Conservation (phyloP, 139 green algal species). For the Chlorella sorokiniana region DNA sequence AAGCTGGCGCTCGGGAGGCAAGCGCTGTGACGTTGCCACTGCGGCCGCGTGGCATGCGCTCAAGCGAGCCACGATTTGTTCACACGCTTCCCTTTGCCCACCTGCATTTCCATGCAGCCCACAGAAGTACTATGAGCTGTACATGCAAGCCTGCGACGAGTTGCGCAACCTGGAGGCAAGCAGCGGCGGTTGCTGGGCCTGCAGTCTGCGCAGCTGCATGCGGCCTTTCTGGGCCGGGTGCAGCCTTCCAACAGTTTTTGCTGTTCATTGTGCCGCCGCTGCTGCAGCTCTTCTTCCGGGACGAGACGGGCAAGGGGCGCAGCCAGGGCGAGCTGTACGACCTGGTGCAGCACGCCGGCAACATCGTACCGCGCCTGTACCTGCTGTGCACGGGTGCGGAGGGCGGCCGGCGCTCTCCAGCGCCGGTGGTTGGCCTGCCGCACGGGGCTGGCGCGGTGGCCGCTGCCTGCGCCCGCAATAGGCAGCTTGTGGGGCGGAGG, state of each 20-base stretch:
- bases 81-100: background rate
- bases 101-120: constrained; percentile 47
- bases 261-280: background rate
- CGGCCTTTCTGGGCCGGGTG: background rate
- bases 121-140: constrained; percentile 98
- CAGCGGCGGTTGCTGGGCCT: background rate
- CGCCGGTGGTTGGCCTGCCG: background rate
- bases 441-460: no score
- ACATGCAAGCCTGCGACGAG: constrained; percentile 91
- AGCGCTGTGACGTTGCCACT: no score
- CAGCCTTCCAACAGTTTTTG: no score
- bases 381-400: constrained; percentile 84
- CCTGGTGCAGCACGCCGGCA: constrained; percentile 95
- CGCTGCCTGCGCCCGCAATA: no score
- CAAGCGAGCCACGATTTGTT: background rate
- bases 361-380: constrained; percentile 96
- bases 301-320: constrained; percentile 75
- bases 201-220: no score
- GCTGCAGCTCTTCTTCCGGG: constrained; percentile 77
- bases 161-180: constrained; percentile 73
- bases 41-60: no score
- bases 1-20: background rate
- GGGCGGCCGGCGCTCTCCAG: background rate
- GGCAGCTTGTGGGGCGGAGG: no score
- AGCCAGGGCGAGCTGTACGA: constrained; percentile 89